A percentile compares a stretch with the other conserved stretches of the same genome.
Evolutionary conservation across 306 rosid genomes (phyloP).

Genomic region (Quercus alba): DNA sequence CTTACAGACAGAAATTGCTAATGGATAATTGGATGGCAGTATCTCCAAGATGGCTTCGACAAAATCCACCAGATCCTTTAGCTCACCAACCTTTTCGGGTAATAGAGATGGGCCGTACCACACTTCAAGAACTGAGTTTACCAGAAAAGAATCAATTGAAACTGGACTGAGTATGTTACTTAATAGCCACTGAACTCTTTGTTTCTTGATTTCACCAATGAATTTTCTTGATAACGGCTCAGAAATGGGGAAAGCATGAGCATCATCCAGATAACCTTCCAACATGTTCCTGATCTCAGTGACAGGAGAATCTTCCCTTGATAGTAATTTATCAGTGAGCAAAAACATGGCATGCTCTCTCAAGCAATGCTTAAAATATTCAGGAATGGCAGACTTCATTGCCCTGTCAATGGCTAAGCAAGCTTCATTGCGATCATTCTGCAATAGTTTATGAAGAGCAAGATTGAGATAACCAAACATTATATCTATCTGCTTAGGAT

Average conservation of each 20-base stretch:
- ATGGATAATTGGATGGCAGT: conserved; percentile 67
- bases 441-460: conserved; percentile 49
- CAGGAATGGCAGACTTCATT: conserved; percentile 46
- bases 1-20: conserved; percentile 68
- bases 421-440: conserved; percentile 60
- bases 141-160: conserved; percentile 57
- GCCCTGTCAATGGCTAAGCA: conserved; percentile 60
- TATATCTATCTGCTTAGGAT: conserved; percentile 48
- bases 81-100: conserved; percentile 47
- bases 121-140: conserved; percentile 65
- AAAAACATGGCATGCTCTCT: conserved; percentile 62
- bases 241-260: conserved; percentile 33
- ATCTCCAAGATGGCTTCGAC: conserved; percentile 73
- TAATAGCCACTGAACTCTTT: conserved; percentile 65
- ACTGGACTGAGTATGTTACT: conserved; percentile 50
- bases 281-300: conserved; percentile 56
- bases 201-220: conserved; percentile 59
- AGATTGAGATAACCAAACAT: conserved; percentile 83
- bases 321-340: conserved; percentile 50
- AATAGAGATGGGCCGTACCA: conserved; percentile 81
- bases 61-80: conserved; percentile 76
- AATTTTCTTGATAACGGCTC: conserved; percentile 64
- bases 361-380: conserved; percentile 48
- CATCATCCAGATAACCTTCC: conserved; percentile 46
- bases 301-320: conserved; percentile 42